Evolutionary conservation across 768 basidiomycete genomes (phyloP).

Genomic region (Mycena haematopus): DNA sequence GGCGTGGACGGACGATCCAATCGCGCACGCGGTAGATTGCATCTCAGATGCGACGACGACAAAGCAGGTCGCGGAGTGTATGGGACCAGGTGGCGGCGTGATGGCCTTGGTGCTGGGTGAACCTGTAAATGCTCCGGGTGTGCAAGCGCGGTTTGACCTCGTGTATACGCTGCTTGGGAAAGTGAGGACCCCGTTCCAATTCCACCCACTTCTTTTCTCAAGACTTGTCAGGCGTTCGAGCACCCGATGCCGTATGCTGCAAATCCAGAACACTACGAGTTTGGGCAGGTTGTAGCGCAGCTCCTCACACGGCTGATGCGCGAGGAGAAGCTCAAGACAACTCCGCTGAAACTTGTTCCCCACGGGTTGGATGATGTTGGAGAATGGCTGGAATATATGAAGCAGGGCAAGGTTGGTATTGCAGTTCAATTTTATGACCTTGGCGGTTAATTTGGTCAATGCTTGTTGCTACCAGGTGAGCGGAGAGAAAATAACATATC

Average conservation of each 20-base stretch:
- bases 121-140: slow-evolving; percentile 2
- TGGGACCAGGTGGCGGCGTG: slow-evolving; percentile 14
- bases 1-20: slow-evolving; percentile 28
- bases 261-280: slow-evolving; percentile 24
- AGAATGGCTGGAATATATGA: slow-evolving; percentile 31
- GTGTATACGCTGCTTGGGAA: slow-evolving; percentile 31
- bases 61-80: slow-evolving; percentile 14
- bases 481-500: slow-evolving; percentile 31
- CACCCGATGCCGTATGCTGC: slow-evolving; percentile 17
- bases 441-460: background rate
- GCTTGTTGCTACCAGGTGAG: slow-evolving; percentile 18
- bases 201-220: background rate
- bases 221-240: slow-evolving; percentile 10
- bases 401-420: slow-evolving; percentile 28
- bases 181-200: slow-evolving; percentile 3
- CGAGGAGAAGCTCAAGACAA: slow-evolving; percentile 22
- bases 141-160: slow-evolving; percentile 24
- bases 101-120: slow-evolving; percentile 21
- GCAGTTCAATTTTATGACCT: background rate
- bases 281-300: slow-evolving; percentile 20
- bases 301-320: slow-evolving; percentile 20
- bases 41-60: slow-evolving; percentile 29
- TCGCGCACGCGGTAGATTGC: slow-evolving; percentile 34
- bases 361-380: slow-evolving; percentile 27
- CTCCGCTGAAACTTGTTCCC: slow-evolving; percentile 27